Evolutionary conservation across 305 asterid genomes (phyloP).

Genomic region (Nicotiana rustica): DNA sequence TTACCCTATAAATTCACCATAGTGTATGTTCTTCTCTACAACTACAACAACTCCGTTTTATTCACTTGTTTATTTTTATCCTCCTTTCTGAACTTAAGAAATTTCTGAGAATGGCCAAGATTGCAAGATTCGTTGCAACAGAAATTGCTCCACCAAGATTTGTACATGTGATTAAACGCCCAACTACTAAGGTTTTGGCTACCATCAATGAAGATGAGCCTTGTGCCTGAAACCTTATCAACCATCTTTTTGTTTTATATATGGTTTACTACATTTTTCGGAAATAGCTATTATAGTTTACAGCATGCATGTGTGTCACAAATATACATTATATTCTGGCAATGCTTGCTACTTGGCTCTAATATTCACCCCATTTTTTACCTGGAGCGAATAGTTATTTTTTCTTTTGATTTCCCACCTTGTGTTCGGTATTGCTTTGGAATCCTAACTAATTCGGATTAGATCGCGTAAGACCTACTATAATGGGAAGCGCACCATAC

Average conservation of each 20-base stretch:
- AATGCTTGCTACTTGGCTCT: not conserved
- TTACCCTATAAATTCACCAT: not conserved
- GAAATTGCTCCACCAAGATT: constrained; percentile 30
- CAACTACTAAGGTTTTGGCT: constrained; percentile 19
- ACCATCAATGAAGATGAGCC: constrained; percentile 25
- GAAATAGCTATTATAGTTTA: not conserved
- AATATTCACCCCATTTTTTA: not conserved
- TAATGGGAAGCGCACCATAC: too few species aligned
- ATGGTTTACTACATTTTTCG: not conserved
- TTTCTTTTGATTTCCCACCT: too few species aligned
- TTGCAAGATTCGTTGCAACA: not conserved
- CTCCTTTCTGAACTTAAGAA: not conserved
- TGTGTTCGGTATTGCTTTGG: too few species aligned
- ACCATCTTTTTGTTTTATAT: not conserved
- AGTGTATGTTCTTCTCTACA: not conserved
- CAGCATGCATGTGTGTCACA: not conserved
- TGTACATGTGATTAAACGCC: not conserved
- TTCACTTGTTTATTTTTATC: not conserved
- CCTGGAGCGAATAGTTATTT: not conserved
- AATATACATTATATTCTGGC: not conserved
- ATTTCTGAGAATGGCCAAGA: not conserved
- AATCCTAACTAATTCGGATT: too few species aligned
- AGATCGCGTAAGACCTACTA: too few species aligned
- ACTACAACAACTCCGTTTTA: not conserved
- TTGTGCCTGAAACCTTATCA: not conserved